A percentile compares a stretch with the other conserved stretches of the same genome.
These are phyloP conservation scores for Globisporangium acanthophoron DNA, from an alignment of 352 stramenopile species.

Conservation along the genomic window DNA sequence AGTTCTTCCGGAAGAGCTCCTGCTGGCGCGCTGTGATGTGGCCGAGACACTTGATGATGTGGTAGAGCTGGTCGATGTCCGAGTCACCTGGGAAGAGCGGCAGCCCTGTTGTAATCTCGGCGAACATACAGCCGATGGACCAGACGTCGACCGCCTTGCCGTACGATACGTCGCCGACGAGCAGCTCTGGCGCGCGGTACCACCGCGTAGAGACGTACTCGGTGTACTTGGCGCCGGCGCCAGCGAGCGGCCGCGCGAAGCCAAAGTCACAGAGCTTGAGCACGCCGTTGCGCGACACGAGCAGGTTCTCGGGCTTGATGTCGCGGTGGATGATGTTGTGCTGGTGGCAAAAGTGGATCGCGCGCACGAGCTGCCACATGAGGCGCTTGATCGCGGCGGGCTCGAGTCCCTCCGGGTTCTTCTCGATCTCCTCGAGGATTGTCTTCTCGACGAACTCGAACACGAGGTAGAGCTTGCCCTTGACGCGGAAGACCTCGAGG, in stretches of 20 bases:
- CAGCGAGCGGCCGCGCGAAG: conserved; percentile 66
- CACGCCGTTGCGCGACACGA: conserved; percentile 90
- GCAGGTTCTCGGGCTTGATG: conserved; percentile 84
- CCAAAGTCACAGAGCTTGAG: conserved; percentile 94
- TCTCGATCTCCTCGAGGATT: conserved; percentile 87
- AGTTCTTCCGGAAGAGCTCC: conserved; percentile 80
- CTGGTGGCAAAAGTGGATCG: conserved; percentile 90
- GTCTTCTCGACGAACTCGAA: conserved; percentile 90
- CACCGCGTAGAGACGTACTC: conserved; percentile 93
- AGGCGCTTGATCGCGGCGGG: conserved; percentile 57
- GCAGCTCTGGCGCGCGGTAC: conserved; percentile 94
- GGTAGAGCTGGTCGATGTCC: conserved; percentile 93
- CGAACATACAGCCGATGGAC: conserved; percentile 95
- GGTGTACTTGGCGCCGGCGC: conserved; percentile 67
- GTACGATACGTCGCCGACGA: conserved; percentile 87
- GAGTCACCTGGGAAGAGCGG: conserved; percentile 96
- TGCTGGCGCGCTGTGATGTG: conserved; percentile 66
- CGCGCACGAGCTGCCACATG: conserved; percentile 81
- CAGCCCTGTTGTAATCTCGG: conserved; percentile 94
- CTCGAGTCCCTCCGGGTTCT: conserved; percentile 77
- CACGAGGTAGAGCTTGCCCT: conserved; percentile 78
- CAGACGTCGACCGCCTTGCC: conserved; percentile 97
- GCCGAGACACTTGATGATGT: conserved; percentile 80
- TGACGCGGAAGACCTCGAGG: conserved; percentile 82
- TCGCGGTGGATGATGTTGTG: conserved; percentile 84